Conservation (phyloP, 2,329 filamentous ascomycete genomes). For the Fusarium hainanense region DNA sequence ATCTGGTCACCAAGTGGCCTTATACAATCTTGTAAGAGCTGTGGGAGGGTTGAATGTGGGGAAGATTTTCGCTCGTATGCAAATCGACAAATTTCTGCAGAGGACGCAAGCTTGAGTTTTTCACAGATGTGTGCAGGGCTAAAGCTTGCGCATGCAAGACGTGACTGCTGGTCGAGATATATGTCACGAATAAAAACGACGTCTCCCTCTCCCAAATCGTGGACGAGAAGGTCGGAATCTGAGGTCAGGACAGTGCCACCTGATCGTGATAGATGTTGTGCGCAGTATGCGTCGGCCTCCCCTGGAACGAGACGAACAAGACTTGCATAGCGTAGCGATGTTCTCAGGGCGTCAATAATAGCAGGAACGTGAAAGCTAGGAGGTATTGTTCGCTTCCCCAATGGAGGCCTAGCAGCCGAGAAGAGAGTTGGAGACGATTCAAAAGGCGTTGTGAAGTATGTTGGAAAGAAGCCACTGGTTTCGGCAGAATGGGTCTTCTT, state of each 20-base stretch:
- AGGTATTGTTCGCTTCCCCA: conserved; percentile 54
- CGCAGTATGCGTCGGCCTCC: conserved; percentile 88
- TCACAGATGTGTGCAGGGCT: conserved; percentile 53
- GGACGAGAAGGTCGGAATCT: conserved; percentile 88
- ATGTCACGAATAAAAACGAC: conserved; percentile 78
- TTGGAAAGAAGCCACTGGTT: conserved; percentile 41
- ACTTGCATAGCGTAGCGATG: conserved; percentile 54
- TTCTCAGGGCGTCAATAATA: conserved; percentile 75
- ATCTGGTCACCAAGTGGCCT: conserved; percentile 30
- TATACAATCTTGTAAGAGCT: conserved; percentile 47
- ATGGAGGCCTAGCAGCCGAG: conserved; percentile 31
- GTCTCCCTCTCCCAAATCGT: conserved; percentile 73
- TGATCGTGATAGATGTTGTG: conserved; percentile 66
- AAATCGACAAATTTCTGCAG: conserved; percentile 47
- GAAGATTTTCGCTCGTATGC: conserved; percentile 52
- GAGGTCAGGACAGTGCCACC: conserved; percentile 75
- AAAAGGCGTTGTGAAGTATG: conserved; percentile 32
- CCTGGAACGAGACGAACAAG: conserved; percentile 74
- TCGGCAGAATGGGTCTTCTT: conserved; percentile 56
- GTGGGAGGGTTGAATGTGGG: conserved; percentile 46
- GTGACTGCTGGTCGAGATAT: conserved; percentile 49
- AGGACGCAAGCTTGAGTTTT: conserved; percentile 55
- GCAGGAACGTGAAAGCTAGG: conserved; percentile 82
- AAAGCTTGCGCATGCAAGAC: conserved; percentile 46
- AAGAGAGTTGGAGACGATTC: conserved; percentile 41